Conservation (phyloP, 2,329 filamentous ascomycete genomes). For the Aspergillus neoniger region DNA sequence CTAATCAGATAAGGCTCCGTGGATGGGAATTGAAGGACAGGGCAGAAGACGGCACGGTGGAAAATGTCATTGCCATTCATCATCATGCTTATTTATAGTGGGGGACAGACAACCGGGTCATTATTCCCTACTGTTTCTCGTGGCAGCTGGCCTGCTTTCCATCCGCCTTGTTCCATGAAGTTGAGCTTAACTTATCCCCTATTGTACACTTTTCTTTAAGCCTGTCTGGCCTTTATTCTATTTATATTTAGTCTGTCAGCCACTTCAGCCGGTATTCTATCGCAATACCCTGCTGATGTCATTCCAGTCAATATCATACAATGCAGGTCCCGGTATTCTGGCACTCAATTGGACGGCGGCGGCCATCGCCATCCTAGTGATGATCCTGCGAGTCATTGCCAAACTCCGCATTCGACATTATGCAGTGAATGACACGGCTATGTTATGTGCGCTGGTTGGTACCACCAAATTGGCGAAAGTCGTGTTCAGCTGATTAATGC, state of each 20-base stretch:
- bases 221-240: not conserved
- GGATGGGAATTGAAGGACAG: not conserved
- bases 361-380: constrained; percentile 5
- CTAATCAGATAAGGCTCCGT: not conserved
- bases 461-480: no score
- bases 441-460: constrained; percentile 14
- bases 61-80: not conserved
- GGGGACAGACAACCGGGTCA: not conserved
- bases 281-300: not conserved
- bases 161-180: not conserved
- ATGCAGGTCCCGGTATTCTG: not conserved
- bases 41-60: not conserved
- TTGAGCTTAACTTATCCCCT: not conserved
- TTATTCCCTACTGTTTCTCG: not conserved
- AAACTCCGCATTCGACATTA: constrained; percentile 15
- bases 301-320: not conserved
- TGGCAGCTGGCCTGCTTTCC: not conserved
- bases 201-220: not conserved
- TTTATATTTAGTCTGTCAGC: no score
- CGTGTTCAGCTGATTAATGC: no score
- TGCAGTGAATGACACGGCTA: constrained; percentile 13
- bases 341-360: constrained; percentile 3
- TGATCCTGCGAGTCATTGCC: constrained; percentile 9
- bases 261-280: not conserved
- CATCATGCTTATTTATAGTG: not conserved